Percentiles rank a stretch among this genome's conserved stretches.
Conservation (phyloP, 2,329 filamentous ascomycete species). For the Fusarium pseudocircinatum region DNA sequence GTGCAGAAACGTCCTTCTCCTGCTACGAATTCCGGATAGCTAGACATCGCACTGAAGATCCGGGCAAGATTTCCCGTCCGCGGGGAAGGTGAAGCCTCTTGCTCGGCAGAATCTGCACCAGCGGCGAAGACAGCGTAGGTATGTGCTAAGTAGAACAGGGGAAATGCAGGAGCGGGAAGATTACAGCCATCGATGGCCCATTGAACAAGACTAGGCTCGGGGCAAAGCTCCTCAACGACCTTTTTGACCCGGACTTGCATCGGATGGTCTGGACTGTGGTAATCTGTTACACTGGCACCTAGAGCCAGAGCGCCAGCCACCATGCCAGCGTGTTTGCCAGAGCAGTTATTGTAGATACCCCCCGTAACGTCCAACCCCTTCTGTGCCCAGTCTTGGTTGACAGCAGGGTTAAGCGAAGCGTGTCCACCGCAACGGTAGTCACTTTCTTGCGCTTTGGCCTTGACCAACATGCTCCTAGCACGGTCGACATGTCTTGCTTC, state of each 20-base stretch:
- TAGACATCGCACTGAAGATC: neutral
- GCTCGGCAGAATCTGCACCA: neutral
- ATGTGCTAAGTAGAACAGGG: neutral
- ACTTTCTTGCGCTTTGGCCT: neutral
- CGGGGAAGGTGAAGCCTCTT: neutral
- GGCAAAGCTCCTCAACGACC: neutral
- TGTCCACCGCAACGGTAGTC: neutral
- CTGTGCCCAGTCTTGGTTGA: neutral
- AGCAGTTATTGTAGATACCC: neutral
- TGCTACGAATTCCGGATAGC: neutral
- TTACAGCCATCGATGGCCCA: neutral
- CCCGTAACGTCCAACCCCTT: neutral
- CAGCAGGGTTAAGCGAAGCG: neutral
- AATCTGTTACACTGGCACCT: neutral
- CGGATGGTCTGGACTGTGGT: neutral
- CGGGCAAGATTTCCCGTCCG: neutral
- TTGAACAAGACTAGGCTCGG: neutral
- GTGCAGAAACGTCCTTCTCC: neutral
- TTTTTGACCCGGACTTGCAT: neutral
- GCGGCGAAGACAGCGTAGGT: neutral
- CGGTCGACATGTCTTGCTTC: neutral
- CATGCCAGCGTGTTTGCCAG: neutral
- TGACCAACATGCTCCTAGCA: neutral
- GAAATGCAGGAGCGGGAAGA: neutral
- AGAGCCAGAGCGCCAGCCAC: neutral